phyloP scores from a whole-genome alignment of 164 flowering plant genomes.

The Vitis rotundifolia region DNA sequence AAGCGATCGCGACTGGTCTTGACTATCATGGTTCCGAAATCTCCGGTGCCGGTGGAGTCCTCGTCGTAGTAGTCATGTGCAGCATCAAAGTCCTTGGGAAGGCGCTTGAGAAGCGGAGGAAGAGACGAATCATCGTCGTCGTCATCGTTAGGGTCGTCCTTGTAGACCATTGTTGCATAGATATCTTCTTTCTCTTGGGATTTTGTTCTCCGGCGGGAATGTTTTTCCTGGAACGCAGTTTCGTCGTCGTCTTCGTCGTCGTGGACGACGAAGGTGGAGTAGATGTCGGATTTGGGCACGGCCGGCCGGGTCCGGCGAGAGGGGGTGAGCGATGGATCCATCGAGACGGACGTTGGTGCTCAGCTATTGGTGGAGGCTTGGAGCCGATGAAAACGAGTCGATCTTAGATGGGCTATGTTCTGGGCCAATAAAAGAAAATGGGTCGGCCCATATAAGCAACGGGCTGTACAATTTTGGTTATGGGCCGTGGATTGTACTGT shows the following conservation, averaged over 20 bases:
- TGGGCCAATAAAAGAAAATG: too few species aligned
- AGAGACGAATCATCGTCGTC: conserved; percentile 73
- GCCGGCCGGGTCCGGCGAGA: conserved; percentile 18
- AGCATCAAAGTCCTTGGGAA: conserved; percentile 89
- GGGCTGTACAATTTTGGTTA: too few species aligned
- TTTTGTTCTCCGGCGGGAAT: conserved; percentile 17
- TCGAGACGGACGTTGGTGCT: neutral
- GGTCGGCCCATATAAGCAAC: too few species aligned
- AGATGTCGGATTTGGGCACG: conserved; percentile 28
- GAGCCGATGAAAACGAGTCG: neutral
- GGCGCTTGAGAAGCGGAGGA: conserved; percentile 89
- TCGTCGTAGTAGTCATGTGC: conserved; percentile 45
- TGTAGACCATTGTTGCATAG: conserved; percentile 69
- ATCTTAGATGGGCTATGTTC: too few species aligned
- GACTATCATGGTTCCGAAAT: conserved; percentile 76
- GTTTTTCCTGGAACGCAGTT: conserved; percentile 8
- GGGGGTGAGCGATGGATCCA: conserved; percentile 7
- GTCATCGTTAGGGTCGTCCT: conserved; percentile 35
- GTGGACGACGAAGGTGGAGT: conserved; percentile 36
- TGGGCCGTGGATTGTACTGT: too few species aligned
- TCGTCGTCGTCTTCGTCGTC: conserved; percentile 35
- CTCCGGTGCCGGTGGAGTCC: conserved; percentile 30
- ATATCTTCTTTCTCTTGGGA: conserved; percentile 31
- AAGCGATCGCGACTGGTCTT: conserved; percentile 31
- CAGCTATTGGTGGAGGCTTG: too few species aligned